phyloP scores from a whole-genome alignment of 371 early-diverging fungal genomes.

The Mucor sp. region DNA sequence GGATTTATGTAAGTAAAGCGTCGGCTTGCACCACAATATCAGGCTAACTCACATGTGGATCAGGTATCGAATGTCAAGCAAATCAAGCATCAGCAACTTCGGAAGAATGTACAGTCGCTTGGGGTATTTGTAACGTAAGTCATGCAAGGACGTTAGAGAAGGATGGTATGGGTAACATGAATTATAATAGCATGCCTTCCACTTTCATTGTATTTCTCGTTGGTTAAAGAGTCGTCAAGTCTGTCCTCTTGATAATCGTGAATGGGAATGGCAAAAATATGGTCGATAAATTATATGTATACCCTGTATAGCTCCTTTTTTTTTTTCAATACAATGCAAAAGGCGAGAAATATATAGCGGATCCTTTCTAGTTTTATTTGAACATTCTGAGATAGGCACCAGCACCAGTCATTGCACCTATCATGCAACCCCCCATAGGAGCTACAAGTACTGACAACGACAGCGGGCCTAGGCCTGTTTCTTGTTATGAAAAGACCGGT shows the following conservation, averaged over 20 bases:
- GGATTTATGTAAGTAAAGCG: slow-evolving; percentile 90
- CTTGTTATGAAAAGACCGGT: too few relatives aligned
- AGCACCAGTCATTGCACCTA: slow-evolving; percentile 82
- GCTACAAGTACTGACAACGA: too few relatives aligned
- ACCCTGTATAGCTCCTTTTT: not conserved
- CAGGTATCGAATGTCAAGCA: slow-evolving; percentile 96
- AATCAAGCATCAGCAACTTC: slow-evolving; percentile 93
- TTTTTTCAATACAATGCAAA: not conserved
- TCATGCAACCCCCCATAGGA: too few relatives aligned
- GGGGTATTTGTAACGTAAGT: slow-evolving; percentile 98
- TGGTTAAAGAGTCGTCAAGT: slow-evolving; percentile 99
- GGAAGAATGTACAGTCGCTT: slow-evolving; percentile 97
- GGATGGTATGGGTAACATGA: not conserved
- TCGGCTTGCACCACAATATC: not conserved
- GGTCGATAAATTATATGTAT: slow-evolving; percentile 30
- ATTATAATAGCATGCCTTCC: slow-evolving; percentile 92
- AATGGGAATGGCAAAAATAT: slow-evolving; percentile 98
- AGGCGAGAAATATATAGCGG: not conserved
- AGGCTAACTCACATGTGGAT: not conserved
- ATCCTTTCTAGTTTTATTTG: not conserved
- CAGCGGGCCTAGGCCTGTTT: too few relatives aligned
- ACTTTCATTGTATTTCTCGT: slow-evolving; percentile 98
- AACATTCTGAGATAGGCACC: slow-evolving; percentile 74
- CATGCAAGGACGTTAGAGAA: not conserved
- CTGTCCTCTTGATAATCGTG: slow-evolving; percentile 99